Evolutionary conservation across 768 basidiomycete species (phyloP).

Genomic region (Piloderma croceum): DNA sequence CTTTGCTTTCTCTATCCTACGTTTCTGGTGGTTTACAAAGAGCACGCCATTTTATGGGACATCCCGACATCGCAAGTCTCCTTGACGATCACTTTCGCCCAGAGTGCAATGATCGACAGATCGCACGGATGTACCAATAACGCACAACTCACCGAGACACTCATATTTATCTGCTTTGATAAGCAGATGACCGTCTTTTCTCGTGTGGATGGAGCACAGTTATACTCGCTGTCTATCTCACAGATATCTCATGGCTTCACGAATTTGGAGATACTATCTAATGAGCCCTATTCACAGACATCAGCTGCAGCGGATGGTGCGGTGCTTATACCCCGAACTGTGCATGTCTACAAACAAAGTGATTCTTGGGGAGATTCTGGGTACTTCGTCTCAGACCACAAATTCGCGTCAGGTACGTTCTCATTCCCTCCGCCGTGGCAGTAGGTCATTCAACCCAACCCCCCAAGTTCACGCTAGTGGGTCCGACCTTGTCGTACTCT

Average conservation of each 20-base stretch:
- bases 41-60: conserved; percentile 57
- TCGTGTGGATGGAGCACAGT: conserved; percentile 37
- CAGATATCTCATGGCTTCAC: conserved; percentile 25
- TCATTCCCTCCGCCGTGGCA: too few relatives aligned
- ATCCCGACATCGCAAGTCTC: conserved; percentile 44
- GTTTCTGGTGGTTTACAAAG: conserved; percentile 43
- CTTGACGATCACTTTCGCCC: conserved; percentile 42
- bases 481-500: too few relatives aligned
- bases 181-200: conserved; percentile 48
- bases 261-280: too few relatives aligned
- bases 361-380: too few relatives aligned
- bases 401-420: too few relatives aligned
- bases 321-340: too few relatives aligned
- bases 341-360: too few relatives aligned
- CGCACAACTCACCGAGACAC: conserved; percentile 55
- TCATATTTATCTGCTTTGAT: conserved; percentile 56
- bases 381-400: too few relatives aligned
- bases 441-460: too few relatives aligned
- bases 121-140: conserved; percentile 45
- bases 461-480: too few relatives aligned
- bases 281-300: too few relatives aligned
- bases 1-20: conserved; percentile 65
- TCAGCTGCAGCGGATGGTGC: too few relatives aligned
- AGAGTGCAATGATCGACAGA: conserved; percentile 14
- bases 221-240: conserved; percentile 40